Conservation (phyloP, 2,329 filamentous ascomycete genomes). For the Parasarocladium wereldwijsianum region DNA sequence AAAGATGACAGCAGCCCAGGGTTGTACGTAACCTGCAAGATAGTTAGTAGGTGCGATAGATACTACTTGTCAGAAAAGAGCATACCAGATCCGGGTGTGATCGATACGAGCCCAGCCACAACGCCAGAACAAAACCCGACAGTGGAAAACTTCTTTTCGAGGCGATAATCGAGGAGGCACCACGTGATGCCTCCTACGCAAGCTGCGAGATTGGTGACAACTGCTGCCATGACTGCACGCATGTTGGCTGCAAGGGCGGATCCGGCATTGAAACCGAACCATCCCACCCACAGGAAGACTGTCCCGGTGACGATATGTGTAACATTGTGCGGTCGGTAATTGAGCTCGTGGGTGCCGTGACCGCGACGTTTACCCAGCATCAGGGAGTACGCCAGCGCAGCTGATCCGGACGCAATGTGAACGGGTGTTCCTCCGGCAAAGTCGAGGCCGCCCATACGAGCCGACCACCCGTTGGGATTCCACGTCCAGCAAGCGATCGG, state of each 20-base stretch:
- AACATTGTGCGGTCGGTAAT: constrained; percentile 86
- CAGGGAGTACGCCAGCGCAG: constrained; percentile 78
- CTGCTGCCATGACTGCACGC: constrained; percentile 71
- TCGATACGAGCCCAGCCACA: constrained; percentile 73
- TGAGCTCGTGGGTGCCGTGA: constrained; percentile 75
- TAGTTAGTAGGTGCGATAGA: constrained; percentile 6
- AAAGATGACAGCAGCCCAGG: constrained; percentile 71
- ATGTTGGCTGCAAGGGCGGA: constrained; percentile 70
- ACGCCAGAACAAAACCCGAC: constrained; percentile 89
- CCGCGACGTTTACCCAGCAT: constrained; percentile 79
- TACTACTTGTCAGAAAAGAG: constrained; percentile 2
- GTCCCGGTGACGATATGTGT: constrained; percentile 86
- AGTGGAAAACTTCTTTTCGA: constrained; percentile 84
- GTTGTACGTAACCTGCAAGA: constrained; percentile 52
- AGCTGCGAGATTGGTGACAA: constrained; percentile 75
- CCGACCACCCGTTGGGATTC: constrained; percentile 73
- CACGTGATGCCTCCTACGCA: constrained; percentile 77
- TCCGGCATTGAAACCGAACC: constrained; percentile 91
- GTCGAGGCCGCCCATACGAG: constrained; percentile 66
- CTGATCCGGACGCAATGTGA: constrained; percentile 70
- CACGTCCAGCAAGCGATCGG: constrained; percentile 93
- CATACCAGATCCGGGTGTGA: constrained; percentile 70
- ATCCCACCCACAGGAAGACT: constrained; percentile 88
- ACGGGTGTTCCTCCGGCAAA: constrained; percentile 86
- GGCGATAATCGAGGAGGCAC: constrained; percentile 77